Base-by-base conservation (phyloP, 2,329 filamentous ascomycete species). In the Alternaria tenuissima region DNA sequence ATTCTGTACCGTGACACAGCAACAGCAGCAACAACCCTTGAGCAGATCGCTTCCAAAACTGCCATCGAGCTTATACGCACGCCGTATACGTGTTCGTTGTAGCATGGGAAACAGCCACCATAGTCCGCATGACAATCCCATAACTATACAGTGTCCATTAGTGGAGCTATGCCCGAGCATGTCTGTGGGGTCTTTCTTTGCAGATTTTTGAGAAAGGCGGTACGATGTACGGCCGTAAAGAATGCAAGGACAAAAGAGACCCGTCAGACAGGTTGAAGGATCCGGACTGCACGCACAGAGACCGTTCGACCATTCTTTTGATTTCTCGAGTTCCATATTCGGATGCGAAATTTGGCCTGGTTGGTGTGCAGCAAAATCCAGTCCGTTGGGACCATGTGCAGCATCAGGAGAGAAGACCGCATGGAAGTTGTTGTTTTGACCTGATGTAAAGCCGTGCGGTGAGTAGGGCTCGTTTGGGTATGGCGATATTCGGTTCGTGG, bases 211-310 rank as follows among this genome's bases (percentile, higher is more conserved):
- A 1, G 73, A 68, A 3, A 83, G 70, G 7, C 82, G 77, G 70
- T 82, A 79, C 14, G 81, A 71, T 3, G 80, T 82, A 48, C 79
- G 79, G 5, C 80, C 79, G 62, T 81, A 81, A 7, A 83, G 58
- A 4, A 79, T 70, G 65, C 81, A 84, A 9, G 82, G 81, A 52
- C 78, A 76, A 62, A 78, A 81, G 6, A 78, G 67, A 2, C 79
- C 80, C 4, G 77, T 75, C 8, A 79, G 62, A 52, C 80, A 80
- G 7, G 78, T 80, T 0, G 67, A 65, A 0, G 71, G 48, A 67
- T 82, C 76, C 0, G 69, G 75, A 14, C 68, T 69, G 63, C 77
- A 79, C 18, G 71, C 63, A 58, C 74, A 79, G 3, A 80, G 67
- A 1, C 69, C 66, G 47, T 74, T 67, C 18, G 69, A 71, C 78